Evolutionary conservation across 208 protist species (phyloP), one percentile per base, ranked within the genome.

Genomic region (Acanthamoeba royreba): DNA sequence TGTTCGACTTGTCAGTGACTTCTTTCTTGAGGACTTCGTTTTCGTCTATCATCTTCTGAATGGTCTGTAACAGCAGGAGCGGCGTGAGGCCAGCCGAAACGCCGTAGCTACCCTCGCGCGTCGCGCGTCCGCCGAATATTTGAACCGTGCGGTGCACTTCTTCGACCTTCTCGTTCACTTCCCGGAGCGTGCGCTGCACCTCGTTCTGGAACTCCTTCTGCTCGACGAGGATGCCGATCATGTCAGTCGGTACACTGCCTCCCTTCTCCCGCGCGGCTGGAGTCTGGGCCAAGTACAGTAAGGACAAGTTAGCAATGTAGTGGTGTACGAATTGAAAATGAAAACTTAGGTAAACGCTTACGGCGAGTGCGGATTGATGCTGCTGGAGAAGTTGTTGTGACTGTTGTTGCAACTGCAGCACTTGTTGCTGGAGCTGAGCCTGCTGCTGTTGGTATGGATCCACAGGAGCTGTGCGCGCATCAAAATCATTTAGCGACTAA

Each of bases 161-260:
- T n/a, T 55, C 52, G 35, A 90, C 52, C 53, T 90, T 90, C 33
- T 69, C 38, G 53, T 25, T 49, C 4, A 90, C 42, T 11, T 90
- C 83, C 33, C 28, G n/a, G 53, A 90, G 83, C 52, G 52, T 55
- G 52, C 53, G 46, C 38, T 66, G 43, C 35, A 66, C 52, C 47
- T 90, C 83, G 33, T 66, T 90, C 46, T 90, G 83, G 83, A 90
- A 90, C 25, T 90, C 83, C 33, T 46, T 38, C 28, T 38, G 35
- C 31, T 90, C 83, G n/a, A 90, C 83, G 22, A 90, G n/a, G 35
- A 90, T 69, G 9, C 83, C 83, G 52, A 90, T 66, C 43, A 66
- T 90, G 53, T 90, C 83, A 28, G 83, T 45, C 19, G 83, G 83
- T n/a, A 85, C 74, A n/a, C n/a, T n/a, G 40, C 31, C 66, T 7